A percentile compares a stretch with the other conserved stretches of the same genome.
These are phyloP conservation scores for Thelonectria blattea DNA, from an alignment of 2,329 filamentous ascomycete genomes.

Conservation along the genomic window DNA sequence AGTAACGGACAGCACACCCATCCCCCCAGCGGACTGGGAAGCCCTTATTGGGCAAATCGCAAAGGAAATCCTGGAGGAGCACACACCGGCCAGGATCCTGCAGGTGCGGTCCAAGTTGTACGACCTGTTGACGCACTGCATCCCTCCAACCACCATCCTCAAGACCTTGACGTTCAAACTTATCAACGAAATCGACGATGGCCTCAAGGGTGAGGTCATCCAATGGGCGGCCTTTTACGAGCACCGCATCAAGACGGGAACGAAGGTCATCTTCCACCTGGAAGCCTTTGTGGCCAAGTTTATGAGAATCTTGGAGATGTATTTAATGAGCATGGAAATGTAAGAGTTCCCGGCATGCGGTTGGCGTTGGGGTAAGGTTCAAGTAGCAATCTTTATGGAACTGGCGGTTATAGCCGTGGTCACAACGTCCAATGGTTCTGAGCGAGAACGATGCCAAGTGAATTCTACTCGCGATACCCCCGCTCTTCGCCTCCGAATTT, in stretches of 20 bases:
- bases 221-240: slow-evolving; percentile 98
- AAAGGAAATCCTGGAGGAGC: slow-evolving; percentile 91
- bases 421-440: background rate
- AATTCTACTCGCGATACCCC: slow-evolving; percentile 1
- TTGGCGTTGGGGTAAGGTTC: slow-evolving; percentile 35
- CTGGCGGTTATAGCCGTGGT: slow-evolving; percentile 20
- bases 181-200: slow-evolving; percentile 84
- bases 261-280: slow-evolving; percentile 96
- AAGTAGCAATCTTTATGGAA: slow-evolving; percentile 23
- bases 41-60: slow-evolving; percentile 87
- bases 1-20: slow-evolving; percentile 83
- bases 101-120: slow-evolving; percentile 94
- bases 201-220: slow-evolving; percentile 88
- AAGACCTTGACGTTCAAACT: slow-evolving; percentile 96
- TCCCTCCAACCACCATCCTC: slow-evolving; percentile 90
- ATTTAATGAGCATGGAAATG: slow-evolving; percentile 83
- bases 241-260: slow-evolving; percentile 89
- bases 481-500: background rate
- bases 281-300: slow-evolving; percentile 99
- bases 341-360: slow-evolving; percentile 40
- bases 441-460: background rate
- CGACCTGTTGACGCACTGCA: slow-evolving; percentile 95
- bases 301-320: slow-evolving; percentile 95
- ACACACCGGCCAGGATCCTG: slow-evolving; percentile 86
- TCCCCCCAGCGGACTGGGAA: slow-evolving; percentile 97